These are phyloP conservation scores for Aspergillus arachidicola DNA, from an alignment of 2,329 filamentous ascomycete species.

Conservation along the genomic window DNA sequence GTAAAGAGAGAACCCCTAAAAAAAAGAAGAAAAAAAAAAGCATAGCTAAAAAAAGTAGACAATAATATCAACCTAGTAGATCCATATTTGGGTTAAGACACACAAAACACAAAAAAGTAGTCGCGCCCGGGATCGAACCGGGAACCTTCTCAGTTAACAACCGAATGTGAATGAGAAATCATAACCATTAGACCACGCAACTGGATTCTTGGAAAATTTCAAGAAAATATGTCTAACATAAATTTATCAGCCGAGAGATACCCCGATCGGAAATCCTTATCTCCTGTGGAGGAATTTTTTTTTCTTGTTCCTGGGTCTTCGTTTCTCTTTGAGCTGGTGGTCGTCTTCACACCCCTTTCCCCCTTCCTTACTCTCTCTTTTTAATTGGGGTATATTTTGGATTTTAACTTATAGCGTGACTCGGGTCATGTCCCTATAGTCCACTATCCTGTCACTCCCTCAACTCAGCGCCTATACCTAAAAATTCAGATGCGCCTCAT, in stretches of 20 bases:
- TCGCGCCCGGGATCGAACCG: slow-evolving; percentile 29
- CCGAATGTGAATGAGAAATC: slow-evolving; percentile 25
- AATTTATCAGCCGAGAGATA: not conserved
- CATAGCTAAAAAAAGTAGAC: too few species aligned
- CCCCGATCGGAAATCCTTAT: not conserved
- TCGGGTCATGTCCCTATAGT: not conserved
- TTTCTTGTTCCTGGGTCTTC: not conserved
- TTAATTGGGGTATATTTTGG: not conserved
- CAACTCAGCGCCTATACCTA: not conserved
- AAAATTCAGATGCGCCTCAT: not conserved
- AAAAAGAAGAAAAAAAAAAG: too few species aligned
- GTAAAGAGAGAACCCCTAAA: too few species aligned
- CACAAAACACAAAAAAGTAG: slow-evolving; percentile 15
- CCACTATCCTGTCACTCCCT: not conserved
- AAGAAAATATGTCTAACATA: not conserved
- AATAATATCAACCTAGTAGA: not conserved
- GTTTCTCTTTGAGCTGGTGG: not conserved
- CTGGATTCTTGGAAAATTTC: not conserved
- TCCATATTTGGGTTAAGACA: too few species aligned
- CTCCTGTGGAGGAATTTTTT: slow-evolving; percentile 1
- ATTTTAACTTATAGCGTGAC: not conserved
- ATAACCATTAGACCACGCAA: slow-evolving; percentile 29
- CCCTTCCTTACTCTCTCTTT: not conserved
- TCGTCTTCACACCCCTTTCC: not conserved
- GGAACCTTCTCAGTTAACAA: slow-evolving; percentile 21